Conservation (phyloP, 352 stramenopile genomes). For the Pythium phragmitis region DNA sequence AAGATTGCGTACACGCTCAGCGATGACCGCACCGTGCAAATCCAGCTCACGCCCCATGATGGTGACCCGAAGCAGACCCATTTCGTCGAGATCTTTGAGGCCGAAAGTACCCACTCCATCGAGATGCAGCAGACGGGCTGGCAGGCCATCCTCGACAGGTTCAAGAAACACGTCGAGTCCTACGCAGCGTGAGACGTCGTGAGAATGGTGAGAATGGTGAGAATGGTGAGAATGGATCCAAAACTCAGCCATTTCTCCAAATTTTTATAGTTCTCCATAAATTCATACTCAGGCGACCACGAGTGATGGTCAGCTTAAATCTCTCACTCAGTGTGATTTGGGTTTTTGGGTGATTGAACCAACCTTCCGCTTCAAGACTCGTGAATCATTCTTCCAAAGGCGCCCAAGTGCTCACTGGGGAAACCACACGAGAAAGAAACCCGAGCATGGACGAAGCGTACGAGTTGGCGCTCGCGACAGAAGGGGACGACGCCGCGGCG, state of each 20-base stretch:
- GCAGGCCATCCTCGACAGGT: slow-evolving; percentile 24
- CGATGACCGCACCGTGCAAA: slow-evolving; percentile 3
- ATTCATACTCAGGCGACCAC: no score
- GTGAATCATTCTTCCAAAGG: neutral
- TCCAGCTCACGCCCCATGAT: neutral
- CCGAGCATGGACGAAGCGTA: slow-evolving; percentile 22
- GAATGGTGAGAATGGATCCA: neutral
- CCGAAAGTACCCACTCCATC: slow-evolving; percentile 10
- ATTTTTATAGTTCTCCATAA: neutral
- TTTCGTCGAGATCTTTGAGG: slow-evolving; percentile 18
- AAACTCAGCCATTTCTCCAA: neutral
- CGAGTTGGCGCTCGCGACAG: slow-evolving; percentile 16
- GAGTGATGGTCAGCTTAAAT: neutral
- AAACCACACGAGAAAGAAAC: neutral
- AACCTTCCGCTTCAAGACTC: neutral
- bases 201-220: neutral
- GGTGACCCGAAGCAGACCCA: slow-evolving; percentile 7
- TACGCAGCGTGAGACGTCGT: neutral
- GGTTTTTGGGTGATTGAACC: slow-evolving; percentile 6
- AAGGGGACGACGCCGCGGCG: slow-evolving; percentile 4
- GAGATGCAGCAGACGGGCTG: slow-evolving; percentile 16
- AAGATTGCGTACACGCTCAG: slow-evolving; percentile 16
- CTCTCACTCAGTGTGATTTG: neutral
- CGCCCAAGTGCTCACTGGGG: neutral
- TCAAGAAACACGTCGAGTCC: slow-evolving; percentile 22